These are phyloP conservation scores for Amauroascus niger DNA, from an alignment of 2,329 filamentous ascomycete genomes.

Conservation along the genomic window DNA sequence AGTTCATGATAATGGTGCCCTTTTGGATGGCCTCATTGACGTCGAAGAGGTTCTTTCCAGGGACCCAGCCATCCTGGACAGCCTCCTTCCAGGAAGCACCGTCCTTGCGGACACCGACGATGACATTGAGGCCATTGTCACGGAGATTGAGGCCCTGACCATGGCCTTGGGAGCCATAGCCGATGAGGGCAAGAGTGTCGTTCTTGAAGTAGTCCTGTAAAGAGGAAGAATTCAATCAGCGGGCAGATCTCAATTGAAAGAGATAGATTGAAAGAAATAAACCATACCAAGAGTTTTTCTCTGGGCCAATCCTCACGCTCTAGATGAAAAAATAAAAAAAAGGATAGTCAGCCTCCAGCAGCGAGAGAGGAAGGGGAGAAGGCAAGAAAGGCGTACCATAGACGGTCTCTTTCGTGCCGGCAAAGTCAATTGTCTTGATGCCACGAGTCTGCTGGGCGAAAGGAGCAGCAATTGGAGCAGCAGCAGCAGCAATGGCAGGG, in stretches of 20 bases:
- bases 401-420: conserved; percentile 86
- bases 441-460: conserved; percentile 63
- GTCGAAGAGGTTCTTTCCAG: conserved; percentile 98
- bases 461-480: conserved; percentile 41
- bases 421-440: conserved; percentile 98
- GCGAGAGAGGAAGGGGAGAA: background rate
- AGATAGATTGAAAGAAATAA: conserved; percentile 25
- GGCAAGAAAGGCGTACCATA: conserved; percentile 61
- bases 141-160: conserved; percentile 98
- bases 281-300: conserved; percentile 92
- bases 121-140: conserved; percentile 99
- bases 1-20: conserved; percentile 97
- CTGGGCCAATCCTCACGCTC: conserved; percentile 97
- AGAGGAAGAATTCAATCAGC: background rate
- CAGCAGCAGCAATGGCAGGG: conserved; percentile 39
- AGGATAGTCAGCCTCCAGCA: conserved; percentile 15
- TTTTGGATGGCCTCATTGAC: conserved; percentile 90
- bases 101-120: conserved; percentile 96
- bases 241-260: background rate
- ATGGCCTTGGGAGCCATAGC: conserved; percentile 96
- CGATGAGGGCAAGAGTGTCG: conserved; percentile 97
- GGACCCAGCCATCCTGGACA: conserved; percentile 91
- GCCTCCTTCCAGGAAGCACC: conserved; percentile 98
- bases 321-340: conserved; percentile 39
- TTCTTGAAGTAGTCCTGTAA: conserved; percentile 96